phyloP scores from a whole-genome alignment of 139 green algal species.

The Coelastrella sp. region DNA sequence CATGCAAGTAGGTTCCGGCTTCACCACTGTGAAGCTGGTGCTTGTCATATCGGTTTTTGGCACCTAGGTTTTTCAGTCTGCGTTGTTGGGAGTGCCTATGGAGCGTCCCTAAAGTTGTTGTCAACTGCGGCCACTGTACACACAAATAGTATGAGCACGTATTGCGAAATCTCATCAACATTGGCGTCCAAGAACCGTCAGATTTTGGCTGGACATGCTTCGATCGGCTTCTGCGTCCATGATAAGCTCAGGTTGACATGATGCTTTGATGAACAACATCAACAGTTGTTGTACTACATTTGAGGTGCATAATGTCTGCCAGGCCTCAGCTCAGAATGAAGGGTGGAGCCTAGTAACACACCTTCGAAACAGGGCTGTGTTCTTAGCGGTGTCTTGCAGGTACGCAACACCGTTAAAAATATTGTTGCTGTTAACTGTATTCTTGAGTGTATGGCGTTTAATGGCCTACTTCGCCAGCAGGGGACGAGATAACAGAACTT shows the following conservation, averaged over 20 bases:
- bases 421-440: too few relatives aligned
- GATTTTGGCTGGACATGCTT: background rate
- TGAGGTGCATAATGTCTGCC: background rate
- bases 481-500: background rate
- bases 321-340: background rate
- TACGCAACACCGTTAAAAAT: too few relatives aligned
- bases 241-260: background rate
- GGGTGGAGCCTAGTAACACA: background rate
- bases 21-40: background rate
- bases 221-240: background rate
- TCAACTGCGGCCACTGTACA: background rate
- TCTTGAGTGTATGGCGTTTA: too few relatives aligned
- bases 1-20: too few relatives aligned
- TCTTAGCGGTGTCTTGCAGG: background rate
- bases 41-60: background rate
- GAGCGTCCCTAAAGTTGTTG: background rate
- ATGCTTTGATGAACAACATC: background rate
- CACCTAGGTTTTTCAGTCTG: constrained; percentile 10
- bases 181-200: background rate
- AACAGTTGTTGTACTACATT: background rate
- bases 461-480: background rate
- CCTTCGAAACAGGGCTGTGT: background rate
- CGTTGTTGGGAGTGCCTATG: background rate
- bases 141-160: background rate
- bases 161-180: background rate